Base-by-base conservation (phyloP, 2,329 filamentous ascomycete genomes). In the Ceratocystis alfenasii region DNA sequence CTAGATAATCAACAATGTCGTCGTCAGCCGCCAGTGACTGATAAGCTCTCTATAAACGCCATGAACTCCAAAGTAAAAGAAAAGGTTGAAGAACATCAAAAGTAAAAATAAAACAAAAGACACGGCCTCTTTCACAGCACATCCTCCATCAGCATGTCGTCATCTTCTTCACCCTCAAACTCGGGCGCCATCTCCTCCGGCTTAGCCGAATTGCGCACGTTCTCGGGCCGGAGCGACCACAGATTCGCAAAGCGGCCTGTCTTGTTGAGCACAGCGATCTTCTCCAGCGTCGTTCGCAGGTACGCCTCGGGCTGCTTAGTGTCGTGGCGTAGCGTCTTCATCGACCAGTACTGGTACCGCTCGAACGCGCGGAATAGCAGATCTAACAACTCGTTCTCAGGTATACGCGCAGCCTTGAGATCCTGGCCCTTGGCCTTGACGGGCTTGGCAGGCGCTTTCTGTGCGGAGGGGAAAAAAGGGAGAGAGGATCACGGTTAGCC, bases 241-340 rank as follows among this genome's bases (percentile, higher is more conserved):
- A 87, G 87, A 74, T 91, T 93, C 63, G 89, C 87, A 73, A 95
- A 96, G 2, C 85, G 82, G 30, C 93, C 93, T 60, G 85, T 87
- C 75, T 91, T 89, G 73, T 95, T 87, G 68, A 96, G 77, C 22
- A 88, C 84, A 0, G 90, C 93, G 68, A 97, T 84, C 72, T 90
- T 86, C 69, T 92, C 88, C 70, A 99, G 77, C 0, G 87, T 87
- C 73, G 94, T 85, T 65, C 93, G 90, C 68, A 99, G 83, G 74
- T 92, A 97, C n/a, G 88, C 86, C 74, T 97, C 94, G 1, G 94
- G 94, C 76, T 99, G 94, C 68, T 87, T 83, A 48, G 95, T 83
- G 68, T 82, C 79, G 63, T 85, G 81, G 69, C 90, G 90, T 70
- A 99, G 83, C 4, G 88, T 84, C 73, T 90, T 92, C 80, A 97